Evolutionary conservation across 345 rosid species (phyloP).

Genomic region (Melaleuca quinquenervia): DNA sequence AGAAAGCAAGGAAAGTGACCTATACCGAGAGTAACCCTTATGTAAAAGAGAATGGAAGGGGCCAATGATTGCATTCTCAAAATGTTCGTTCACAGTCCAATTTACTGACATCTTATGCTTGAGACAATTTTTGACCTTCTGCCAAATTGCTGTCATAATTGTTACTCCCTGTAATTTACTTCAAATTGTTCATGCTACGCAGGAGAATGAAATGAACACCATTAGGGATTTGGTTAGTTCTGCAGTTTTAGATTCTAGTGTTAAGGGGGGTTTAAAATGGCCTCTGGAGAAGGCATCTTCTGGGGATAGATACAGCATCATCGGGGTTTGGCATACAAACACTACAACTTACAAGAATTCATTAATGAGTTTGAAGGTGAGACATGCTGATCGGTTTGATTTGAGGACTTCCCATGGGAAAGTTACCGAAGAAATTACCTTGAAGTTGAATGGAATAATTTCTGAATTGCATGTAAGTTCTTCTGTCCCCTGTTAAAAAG

Average conservation of each 20-base stretch:
- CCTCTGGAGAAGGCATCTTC: constrained; percentile 28
- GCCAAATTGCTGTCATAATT: neutral
- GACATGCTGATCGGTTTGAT: constrained; percentile 48
- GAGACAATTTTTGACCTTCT: neutral
- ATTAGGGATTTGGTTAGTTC: constrained; percentile 29
- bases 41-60: neutral
- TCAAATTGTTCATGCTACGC: neutral
- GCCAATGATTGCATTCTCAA: neutral
- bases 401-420: constrained; percentile 29
- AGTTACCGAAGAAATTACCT: constrained; percentile 18
- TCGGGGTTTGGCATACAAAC: constrained; percentile 37
- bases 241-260: constrained; percentile 44
- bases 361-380: constrained; percentile 33
- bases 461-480: constrained; percentile 14
- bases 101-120: neutral
- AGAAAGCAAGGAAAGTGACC: neutral
- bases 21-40: neutral
- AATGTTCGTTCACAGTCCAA: neutral
- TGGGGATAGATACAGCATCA: constrained; percentile 23
- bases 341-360: constrained; percentile 21
- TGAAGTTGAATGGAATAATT: constrained; percentile 39
- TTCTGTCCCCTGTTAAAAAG: neutral
- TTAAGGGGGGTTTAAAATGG: constrained; percentile 73
- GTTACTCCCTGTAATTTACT: neutral
- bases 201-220: constrained; percentile 50